These are phyloP conservation scores for Hymenoscyphus albidus DNA, from an alignment of 2,329 filamentous ascomycete species.

Conservation along the genomic window DNA sequence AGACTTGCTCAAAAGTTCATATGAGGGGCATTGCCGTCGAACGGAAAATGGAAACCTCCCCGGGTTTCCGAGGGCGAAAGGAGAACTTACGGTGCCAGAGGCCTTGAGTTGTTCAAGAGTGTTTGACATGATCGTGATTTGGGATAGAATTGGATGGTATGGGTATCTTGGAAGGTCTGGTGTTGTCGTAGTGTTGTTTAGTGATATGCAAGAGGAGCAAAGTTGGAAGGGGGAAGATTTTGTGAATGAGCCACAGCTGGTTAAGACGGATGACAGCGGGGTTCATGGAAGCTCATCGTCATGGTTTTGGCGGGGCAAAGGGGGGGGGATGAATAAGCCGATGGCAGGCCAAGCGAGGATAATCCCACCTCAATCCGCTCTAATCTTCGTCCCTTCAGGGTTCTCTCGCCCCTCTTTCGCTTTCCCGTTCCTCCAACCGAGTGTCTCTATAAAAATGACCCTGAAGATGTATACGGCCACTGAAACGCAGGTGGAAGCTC, in stretches of 20 bases:
- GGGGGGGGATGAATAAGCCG: constrained; percentile 12
- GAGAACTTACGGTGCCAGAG: constrained; percentile 80
- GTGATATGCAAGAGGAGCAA: constrained; percentile 8
- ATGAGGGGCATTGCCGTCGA: not conserved
- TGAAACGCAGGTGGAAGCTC: not conserved
- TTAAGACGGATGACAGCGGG: constrained; percentile 11
- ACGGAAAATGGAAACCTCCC: constrained; percentile 3
- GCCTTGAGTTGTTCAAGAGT: constrained; percentile 97
- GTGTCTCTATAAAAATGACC: not conserved
- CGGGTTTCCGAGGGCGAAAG: constrained; percentile 11
- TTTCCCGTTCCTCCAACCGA: not conserved
- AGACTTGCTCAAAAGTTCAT: not conserved
- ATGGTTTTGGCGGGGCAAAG: constrained; percentile 17
- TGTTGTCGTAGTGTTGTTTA: constrained; percentile 6
- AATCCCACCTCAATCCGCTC: not conserved
- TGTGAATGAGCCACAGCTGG: constrained; percentile 17
- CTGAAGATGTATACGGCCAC: not conserved
- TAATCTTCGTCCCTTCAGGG: not conserved
- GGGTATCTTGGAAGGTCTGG: constrained; percentile 18
- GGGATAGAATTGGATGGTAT: not conserved
- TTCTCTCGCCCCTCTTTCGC: not conserved
- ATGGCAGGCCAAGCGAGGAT: constrained; percentile 4
- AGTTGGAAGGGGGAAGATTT: constrained; percentile 14
- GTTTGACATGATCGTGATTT: constrained; percentile 61
- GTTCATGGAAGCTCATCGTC: constrained; percentile 11